Evolutionary conservation across 495 filamentous ascomycete genomes (phyloP).

Genomic region (Hypoxylon crocopeplum): DNA sequence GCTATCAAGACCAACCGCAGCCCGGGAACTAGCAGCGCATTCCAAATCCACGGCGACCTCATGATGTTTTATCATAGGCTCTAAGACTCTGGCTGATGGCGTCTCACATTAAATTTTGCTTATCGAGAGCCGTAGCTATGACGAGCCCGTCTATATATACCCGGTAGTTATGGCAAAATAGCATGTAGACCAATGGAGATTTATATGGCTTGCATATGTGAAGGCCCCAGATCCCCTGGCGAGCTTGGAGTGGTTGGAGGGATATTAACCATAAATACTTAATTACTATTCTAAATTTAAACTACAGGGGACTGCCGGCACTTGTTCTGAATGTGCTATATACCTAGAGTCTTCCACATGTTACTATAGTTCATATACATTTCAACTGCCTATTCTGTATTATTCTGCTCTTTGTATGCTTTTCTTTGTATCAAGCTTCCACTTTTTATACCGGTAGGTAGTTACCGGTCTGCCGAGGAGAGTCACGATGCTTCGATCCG

Average conservation of each 20-base stretch:
- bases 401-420: background rate
- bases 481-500: conserved; percentile 26
- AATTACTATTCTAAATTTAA: conserved; percentile 9
- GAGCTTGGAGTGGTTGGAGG: background rate
- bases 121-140: background rate
- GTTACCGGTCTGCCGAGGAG: background rate
- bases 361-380: conserved; percentile 1
- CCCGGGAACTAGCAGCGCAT: too few species aligned
- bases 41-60: too few species aligned
- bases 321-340: too few species aligned
- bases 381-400: background rate
- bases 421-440: too few species aligned
- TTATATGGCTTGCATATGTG: background rate
- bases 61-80: background rate
- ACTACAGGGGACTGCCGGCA: conserved; percentile 13
- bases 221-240: background rate
- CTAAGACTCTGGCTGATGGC: too few species aligned
- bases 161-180: conserved; percentile 31
- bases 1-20: too few species aligned
- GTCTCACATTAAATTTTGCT: background rate
- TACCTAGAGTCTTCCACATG: too few species aligned
- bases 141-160: background rate
- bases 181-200: conserved; percentile 10
- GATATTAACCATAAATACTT: conserved; percentile 19
- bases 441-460: background rate